phyloP scores from a whole-genome alignment of 495 filamentous ascomycete species.

The Trichoderma reesei region DNA sequence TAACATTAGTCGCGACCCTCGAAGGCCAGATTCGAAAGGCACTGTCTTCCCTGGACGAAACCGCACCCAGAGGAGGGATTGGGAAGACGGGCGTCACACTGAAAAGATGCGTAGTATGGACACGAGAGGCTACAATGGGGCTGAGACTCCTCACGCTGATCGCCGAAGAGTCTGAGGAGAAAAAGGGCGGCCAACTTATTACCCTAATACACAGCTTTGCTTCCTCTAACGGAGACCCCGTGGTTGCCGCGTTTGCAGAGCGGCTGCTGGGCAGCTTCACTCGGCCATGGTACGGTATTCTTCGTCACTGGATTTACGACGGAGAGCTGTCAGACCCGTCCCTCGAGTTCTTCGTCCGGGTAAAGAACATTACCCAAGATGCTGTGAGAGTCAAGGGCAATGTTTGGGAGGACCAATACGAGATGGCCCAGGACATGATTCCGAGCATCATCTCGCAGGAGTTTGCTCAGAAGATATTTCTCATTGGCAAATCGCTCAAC shows the following conservation, averaged over 20 bases:
- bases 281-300: constrained; percentile 93
- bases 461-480: constrained; percentile 89
- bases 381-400: constrained; percentile 57
- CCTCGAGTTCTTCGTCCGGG: constrained; percentile 88
- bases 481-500: constrained; percentile 96
- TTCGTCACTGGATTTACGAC: constrained; percentile 96
- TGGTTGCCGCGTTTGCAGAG: constrained; percentile 89
- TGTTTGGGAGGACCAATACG: constrained; percentile 98
- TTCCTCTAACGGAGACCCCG: constrained; percentile 87
- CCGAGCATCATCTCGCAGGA: constrained; percentile 86
- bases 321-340: constrained; percentile 95
- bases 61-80: constrained; percentile 52
- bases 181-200: constrained; percentile 87
- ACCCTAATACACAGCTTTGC: constrained; percentile 90
- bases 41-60: constrained; percentile 55
- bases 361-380: constrained; percentile 42
- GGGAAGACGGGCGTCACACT: constrained; percentile 89
- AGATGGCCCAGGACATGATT: constrained; percentile 72
- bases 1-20: constrained; percentile 84
- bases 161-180: constrained; percentile 77
- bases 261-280: constrained; percentile 84
- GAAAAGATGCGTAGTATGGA: constrained; percentile 95
- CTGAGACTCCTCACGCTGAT: constrained; percentile 89
- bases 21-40: constrained; percentile 90
- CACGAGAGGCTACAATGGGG: constrained; percentile 92